Percentiles rank a stretch among this genome's conserved stretches.
Evolutionary conservation across 495 filamentous ascomycete species (phyloP).

Genomic region (Penicillium crystallinum): DNA sequence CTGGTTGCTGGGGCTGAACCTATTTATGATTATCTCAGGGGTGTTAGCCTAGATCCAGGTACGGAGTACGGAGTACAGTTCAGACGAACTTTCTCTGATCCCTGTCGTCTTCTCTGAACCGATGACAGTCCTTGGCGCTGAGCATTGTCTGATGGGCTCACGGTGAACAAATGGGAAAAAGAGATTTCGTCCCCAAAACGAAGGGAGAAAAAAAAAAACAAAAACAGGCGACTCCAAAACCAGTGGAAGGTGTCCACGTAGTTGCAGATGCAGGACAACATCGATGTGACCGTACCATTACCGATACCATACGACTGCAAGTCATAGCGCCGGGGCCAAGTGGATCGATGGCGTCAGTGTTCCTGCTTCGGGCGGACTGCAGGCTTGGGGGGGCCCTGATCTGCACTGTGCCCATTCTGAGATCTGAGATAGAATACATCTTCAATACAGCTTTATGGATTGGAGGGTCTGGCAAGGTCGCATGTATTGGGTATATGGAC

Average conservation of each 20-base stretch:
- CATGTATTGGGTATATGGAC: too few species aligned
- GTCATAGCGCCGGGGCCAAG: constrained; percentile 19
- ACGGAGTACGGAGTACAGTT: background rate
- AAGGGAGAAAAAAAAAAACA: background rate
- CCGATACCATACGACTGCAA: constrained; percentile 12
- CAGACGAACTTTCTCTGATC: constrained; percentile 23
- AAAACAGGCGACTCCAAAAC: background rate
- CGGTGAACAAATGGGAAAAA: background rate
- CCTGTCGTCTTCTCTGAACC: constrained; percentile 7
- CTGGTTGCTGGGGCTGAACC: constrained; percentile 5
- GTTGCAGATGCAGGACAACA: background rate
- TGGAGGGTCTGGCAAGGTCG: too few species aligned
- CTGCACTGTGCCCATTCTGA: constrained; percentile 7
- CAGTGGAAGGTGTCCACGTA: constrained; percentile 4
- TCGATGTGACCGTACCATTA: background rate
- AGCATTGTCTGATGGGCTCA: background rate
- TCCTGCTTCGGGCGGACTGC: constrained; percentile 26
- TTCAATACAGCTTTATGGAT: too few species aligned
- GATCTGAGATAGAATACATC: too few species aligned
- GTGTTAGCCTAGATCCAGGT: constrained; percentile 7
- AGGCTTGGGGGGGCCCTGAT: constrained; percentile 28
- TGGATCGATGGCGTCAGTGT: constrained; percentile 24
- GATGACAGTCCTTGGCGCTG: background rate
- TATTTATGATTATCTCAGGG: constrained; percentile 4
- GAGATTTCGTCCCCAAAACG: background rate